Conservation (phyloP, 257 asterid genomes). For the Cinchona pubescens region DNA sequence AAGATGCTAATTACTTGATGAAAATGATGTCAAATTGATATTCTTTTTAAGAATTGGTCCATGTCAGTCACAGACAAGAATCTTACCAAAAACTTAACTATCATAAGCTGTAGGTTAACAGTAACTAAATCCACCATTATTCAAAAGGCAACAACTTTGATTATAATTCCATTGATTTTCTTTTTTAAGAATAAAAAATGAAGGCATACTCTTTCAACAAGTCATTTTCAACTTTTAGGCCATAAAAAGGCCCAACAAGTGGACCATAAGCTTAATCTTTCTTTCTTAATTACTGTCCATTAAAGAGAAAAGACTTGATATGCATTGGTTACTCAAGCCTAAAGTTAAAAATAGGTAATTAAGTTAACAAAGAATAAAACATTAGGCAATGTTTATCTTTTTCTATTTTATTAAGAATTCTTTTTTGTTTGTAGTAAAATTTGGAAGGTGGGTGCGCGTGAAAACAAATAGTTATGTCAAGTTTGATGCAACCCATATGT, state of each 20-base stretch:
- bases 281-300: background rate
- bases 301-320: background rate
- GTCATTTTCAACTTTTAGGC: constrained; percentile 18
- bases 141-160: constrained; percentile 17
- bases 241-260: constrained; percentile 20
- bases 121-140: constrained; percentile 14
- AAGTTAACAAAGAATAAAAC: constrained; percentile 9
- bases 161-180: constrained; percentile 3
- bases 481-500: constrained; percentile 32
- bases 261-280: constrained; percentile 10
- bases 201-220: constrained; percentile 22
- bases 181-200: no score
- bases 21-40: constrained; percentile 6
- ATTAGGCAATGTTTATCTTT: background rate
- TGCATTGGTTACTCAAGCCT: constrained; percentile 6
- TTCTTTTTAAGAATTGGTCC: background rate
- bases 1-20: background rate
- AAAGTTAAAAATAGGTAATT: background rate
- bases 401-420: constrained; percentile 1
- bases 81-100: constrained; percentile 26
- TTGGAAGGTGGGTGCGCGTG: background rate
- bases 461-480: constrained; percentile 10
- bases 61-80: constrained; percentile 17
- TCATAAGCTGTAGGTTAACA: constrained; percentile 18
- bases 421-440: constrained; percentile 1